phyloP scores from a whole-genome alignment of 305 asterid genomes.

The Vinca major region DNA sequence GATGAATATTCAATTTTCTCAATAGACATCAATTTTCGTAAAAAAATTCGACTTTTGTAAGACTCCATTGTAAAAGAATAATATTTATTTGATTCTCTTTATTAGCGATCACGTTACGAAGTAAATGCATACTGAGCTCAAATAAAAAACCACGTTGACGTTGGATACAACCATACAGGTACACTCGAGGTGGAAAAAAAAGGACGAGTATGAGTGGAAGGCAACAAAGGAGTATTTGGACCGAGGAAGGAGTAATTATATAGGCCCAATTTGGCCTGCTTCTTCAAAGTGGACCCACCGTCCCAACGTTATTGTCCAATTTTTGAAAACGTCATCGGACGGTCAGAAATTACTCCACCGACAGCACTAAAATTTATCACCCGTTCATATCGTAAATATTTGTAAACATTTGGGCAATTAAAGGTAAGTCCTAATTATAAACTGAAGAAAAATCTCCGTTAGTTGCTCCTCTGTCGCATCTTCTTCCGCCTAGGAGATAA shows the following conservation, averaged over 20 bases:
- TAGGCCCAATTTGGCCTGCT: background rate
- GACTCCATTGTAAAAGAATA: too few relatives aligned
- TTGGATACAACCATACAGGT: too few relatives aligned
- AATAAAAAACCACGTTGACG: too few relatives aligned
- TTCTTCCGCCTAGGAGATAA: conserved; percentile 34
- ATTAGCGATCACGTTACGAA: too few relatives aligned
- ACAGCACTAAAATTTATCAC: conserved; percentile 7
- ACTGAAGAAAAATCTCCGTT: conserved; percentile 13
- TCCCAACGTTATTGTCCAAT: background rate
- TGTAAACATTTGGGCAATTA: conserved; percentile 20
- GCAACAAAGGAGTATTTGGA: background rate
- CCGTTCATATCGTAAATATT: conserved; percentile 18
- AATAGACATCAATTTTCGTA: too few relatives aligned
- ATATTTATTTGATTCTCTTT: too few relatives aligned
- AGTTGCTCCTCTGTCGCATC: conserved; percentile 31
- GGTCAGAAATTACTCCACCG: conserved; percentile 14
- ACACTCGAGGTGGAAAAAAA: too few relatives aligned
- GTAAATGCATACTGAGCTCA: too few relatives aligned
- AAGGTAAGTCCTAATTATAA: conserved; percentile 7
- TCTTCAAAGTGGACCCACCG: background rate
- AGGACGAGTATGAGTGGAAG: too few relatives aligned
- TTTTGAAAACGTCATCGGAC: background rate
- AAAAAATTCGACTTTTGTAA: too few relatives aligned
- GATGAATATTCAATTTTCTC: too few relatives aligned
- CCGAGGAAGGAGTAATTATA: background rate